Base-by-base conservation (phyloP, 2,329 filamentous ascomycete species). In the Fusarium sp. region DNA sequence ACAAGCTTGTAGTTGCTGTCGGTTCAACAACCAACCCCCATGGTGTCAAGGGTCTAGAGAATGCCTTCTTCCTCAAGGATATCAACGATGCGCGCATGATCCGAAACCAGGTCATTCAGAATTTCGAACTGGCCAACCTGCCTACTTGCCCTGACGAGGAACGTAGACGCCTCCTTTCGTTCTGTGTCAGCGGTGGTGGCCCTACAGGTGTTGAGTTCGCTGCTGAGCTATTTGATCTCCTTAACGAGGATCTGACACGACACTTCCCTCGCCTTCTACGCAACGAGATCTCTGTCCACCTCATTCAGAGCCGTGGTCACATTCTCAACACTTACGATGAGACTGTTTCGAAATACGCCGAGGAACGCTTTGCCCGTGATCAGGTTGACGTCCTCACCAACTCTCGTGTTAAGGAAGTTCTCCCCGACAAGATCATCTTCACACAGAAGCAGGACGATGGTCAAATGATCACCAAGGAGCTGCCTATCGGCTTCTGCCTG, bases 321-420 rank as follows among this genome's bases (percentile, higher is more conserved):
- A 99, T 99, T 67, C 84, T 99, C 30, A 99, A 99, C 82, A 99
- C 96, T 1, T 99, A 99, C 76, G 96, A 99, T 70, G 96, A 99
- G 80, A 91, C 93, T 0, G 86, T 99, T 2, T 97, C 94, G 13
- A 89, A 90, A 76, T 99, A 96, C 76, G 95, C 96, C 20, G 96
- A 99, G 80, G 88, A 92, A 53, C 90, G 92, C 41, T 97, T 99
- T 75, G 89, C 92, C 19, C 93, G 96, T 74, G 96, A 99, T 77
- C 89, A 94, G 71, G 91, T 99, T 57, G 91, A 97, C 44, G 90
- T 99, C 10, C 86, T 97, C 70, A 97, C 94, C 53, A 98, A 97
- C 78, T 90, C 96, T 2, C 89, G 96, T 62, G 96, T 99, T 20
- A 93, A 94, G 79, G 95, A 97, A 78, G 94, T 99, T 17, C 86